Evolutionary conservation across 2,329 filamentous ascomycete species (phyloP), one percentile per base, ranked within the genome.

Genomic region (Aureobasidium sp.): DNA sequence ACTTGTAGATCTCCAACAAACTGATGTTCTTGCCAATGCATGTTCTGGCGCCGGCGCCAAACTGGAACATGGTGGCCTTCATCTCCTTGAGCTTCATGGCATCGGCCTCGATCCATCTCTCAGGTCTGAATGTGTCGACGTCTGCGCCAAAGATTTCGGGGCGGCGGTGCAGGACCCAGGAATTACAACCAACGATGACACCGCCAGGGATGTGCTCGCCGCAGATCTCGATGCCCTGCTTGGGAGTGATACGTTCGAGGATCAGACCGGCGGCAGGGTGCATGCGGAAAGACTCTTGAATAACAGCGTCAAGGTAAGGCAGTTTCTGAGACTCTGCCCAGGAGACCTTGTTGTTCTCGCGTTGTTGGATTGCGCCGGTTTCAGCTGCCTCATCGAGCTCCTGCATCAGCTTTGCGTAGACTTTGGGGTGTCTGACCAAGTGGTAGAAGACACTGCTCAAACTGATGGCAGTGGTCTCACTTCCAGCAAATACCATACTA

Each of bases 381-480:
- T 74, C 74, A 0, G 82, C 82, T 0, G 84, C 84, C 0, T 75
- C 75, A 68, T 90, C 87, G 0, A 91, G 72, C 70, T 91, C 88
- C 1, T 74, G 67, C 68, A 82, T 80, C 60, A 90, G 75, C 42
- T 79, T 80, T 3, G 72, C 69, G 64, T 88, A 82, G 15, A 79
- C 79, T 0, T 67, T 41, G 0, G 86, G 85, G 67, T 85, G 83
- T 69, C 86, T 86, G 39, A 91, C 78, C 3, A 92, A 75, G 72
- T 85, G 86, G 74, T 92, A 92, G 69, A 93, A 89, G 0, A 91
- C 82, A 7, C 85, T 81, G 6, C 83, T 83, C 0, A 92, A 79
- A 7, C 83, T 85, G 69, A 92, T 92, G 42, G 87, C 89, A 0
- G 89, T 93, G 0, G 89, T 93, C 73, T 94, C 90, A 2, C 84